Conservation (phyloP, 257 asterid species). For the Scutellaria baicalensis region DNA sequence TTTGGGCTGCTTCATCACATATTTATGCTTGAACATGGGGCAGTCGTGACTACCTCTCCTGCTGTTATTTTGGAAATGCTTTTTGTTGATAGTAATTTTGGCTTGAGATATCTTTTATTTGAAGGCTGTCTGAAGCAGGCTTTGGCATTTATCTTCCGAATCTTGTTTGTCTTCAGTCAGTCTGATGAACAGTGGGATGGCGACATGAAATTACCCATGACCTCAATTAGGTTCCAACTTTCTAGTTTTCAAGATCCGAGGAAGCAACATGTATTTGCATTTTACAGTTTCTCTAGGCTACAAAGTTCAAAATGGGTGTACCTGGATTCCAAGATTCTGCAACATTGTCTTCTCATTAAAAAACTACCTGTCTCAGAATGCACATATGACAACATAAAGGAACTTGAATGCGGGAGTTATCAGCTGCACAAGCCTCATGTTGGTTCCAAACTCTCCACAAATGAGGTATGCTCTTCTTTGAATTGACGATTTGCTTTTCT, state of each 20-base stretch:
- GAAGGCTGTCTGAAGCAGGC: constrained; percentile 78
- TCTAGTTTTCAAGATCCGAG: constrained; percentile 44
- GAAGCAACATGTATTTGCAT: constrained; percentile 58
- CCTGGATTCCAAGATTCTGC: constrained; percentile 63
- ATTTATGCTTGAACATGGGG: constrained; percentile 59
- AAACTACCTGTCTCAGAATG: constrained; percentile 70
- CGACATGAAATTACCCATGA: constrained; percentile 59
- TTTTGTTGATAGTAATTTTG: constrained; percentile 65
- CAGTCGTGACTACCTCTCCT: constrained; percentile 58
- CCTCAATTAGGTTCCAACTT: constrained; percentile 68
- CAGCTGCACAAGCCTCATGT: constrained; percentile 22
- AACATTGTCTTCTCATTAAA: constrained; percentile 47
- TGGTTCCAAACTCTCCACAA: constrained; percentile 31
- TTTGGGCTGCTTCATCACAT: constrained; percentile 39
- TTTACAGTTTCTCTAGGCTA: constrained; percentile 59
- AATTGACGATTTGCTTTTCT: not conserved
- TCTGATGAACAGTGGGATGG: constrained; percentile 38
- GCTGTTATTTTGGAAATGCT: constrained; percentile 76
- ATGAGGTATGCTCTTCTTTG: constrained; percentile 41
- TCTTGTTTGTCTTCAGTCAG: constrained; percentile 53
- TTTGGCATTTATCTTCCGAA: constrained; percentile 49
- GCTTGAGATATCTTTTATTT: constrained; percentile 62
- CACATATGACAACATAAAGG: constrained; percentile 70
- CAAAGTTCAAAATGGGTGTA: constrained; percentile 54
- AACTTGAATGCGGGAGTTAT: constrained; percentile 38